These are phyloP conservation scores for Penicillium sp. DNA, from an alignment of 2,329 filamentous ascomycete genomes.

Conservation along the genomic window DNA sequence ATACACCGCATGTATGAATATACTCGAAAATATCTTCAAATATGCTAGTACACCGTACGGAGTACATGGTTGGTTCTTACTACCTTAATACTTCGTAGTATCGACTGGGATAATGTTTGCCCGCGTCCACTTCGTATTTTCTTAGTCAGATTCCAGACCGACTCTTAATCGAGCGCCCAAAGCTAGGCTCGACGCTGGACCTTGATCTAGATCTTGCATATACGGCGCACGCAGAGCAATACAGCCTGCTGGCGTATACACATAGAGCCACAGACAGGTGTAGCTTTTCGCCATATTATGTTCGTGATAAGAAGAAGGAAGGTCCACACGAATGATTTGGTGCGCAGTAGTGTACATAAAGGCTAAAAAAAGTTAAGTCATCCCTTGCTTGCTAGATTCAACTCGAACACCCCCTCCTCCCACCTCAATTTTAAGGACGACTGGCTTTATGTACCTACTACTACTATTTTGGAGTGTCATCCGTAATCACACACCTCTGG, in stretches of 20 bases:
- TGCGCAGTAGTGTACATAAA: background rate
- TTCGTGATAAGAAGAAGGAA: background rate
- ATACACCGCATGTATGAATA: background rate
- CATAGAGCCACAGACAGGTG: background rate
- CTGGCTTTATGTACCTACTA: background rate
- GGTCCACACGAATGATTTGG: background rate
- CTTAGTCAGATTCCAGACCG: constrained; percentile 3
- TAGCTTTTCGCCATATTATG: too few species aligned
- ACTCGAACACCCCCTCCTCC: background rate
- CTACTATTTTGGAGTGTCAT: too few species aligned
- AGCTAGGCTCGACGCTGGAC: background rate
- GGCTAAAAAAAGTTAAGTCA: background rate
- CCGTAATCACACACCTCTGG: too few species aligned
- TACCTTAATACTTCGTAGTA: background rate
- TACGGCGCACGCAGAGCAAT: background rate
- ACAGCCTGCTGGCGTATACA: background rate
- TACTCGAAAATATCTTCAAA: background rate
- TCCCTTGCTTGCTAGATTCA: background rate
- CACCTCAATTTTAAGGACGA: background rate
- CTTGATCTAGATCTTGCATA: constrained; percentile 10
- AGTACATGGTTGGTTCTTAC: background rate
- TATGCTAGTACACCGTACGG: background rate
- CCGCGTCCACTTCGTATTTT: background rate
- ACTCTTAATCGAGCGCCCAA: background rate
- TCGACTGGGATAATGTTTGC: background rate